Base-by-base conservation (phyloP, 2,329 filamentous ascomycete genomes). In the Teratosphaeria destructans region DNA sequence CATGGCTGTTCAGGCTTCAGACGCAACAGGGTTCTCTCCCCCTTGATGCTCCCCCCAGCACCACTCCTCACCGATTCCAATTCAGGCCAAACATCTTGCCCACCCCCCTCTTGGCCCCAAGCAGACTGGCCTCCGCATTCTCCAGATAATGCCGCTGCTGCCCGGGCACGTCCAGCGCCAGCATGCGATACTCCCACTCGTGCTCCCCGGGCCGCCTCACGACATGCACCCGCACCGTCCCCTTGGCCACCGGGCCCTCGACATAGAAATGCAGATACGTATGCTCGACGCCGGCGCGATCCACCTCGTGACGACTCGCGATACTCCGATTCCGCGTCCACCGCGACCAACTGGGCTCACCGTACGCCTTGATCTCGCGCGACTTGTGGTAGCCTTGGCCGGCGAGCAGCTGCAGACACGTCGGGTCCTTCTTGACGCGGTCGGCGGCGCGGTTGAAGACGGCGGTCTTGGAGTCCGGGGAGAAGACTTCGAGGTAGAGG, bases 401-500 rank as follows among this genome's bases (percentile, higher is more conserved):
- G 14, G 91, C 91, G 1, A 97, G 81, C 6, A 95, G 72, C 59
- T 87, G 84, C 32, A 85, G 78, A 70, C 89, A 95, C 60, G 83
- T 79, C 0, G 82, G 73, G 69, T 95, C 88, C 57, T 82, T 80
- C 71, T 87, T 89, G 71, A 97, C 85, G 62, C 85, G 85, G 69
- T 89, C 83, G 55, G 95, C 88, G 0, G 90, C 89, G 63, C 88
- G 86, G 76, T 95, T 95, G 80, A 95, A 96, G 71, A 94, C 85
- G 59, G 85, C 83, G 16, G 88, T 93, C 74, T 90, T 92, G 78
- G 89, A 94, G 70, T 92, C 87, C 23, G 88, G 61, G 3, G 88
- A 88, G 73, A 95, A 90, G 53, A 95, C 88, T 63, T 95, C 90
- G 3, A 83, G 82, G 74, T 88, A 95, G 26, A 95, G 79, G 56